Conservation (phyloP, 768 basidiomycete genomes). For the Leccinum obscurum region DNA sequence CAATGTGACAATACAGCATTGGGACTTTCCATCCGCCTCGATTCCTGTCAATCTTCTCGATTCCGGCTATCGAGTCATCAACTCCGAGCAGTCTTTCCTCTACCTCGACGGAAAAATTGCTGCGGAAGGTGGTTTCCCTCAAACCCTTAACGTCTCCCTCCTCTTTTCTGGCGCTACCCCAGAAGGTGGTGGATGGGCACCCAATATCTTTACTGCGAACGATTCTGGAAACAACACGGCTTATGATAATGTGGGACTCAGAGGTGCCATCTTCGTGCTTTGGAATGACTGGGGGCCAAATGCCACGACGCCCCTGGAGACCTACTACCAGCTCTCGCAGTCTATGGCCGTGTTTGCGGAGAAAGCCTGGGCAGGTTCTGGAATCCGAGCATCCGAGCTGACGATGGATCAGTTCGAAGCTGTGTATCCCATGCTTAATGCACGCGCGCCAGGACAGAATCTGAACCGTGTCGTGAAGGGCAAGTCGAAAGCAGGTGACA, state of each 20-base stretch:
- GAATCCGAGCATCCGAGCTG: conserved; percentile 34
- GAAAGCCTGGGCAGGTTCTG: conserved; percentile 46
- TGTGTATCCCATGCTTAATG: conserved; percentile 38
- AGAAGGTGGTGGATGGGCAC: conserved; percentile 36
- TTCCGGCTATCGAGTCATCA: conserved; percentile 39
- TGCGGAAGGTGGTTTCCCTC: conserved; percentile 34
- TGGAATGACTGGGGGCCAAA: conserved; percentile 51
- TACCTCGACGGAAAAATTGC: conserved; percentile 40
- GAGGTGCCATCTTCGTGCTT: conserved; percentile 38
- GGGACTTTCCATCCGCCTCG: conserved; percentile 37
- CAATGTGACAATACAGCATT: conserved; percentile 46
- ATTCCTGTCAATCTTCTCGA: conserved; percentile 35
- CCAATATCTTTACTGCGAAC: conserved; percentile 34
- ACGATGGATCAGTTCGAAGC: conserved; percentile 37
- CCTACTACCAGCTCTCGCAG: conserved; percentile 43
- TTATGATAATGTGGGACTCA: conserved; percentile 27
- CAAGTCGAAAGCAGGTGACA: conserved; percentile 19
- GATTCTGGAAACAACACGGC: conserved; percentile 36
- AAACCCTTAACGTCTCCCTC: conserved; percentile 30
- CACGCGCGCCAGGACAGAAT: conserved; percentile 44
- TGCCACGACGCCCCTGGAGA: conserved; percentile 44
- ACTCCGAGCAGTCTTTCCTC: conserved; percentile 37
- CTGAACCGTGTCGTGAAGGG: conserved; percentile 40
- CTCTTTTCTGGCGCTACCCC: conserved; percentile 33
- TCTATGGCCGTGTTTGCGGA: conserved; percentile 43